A percentile compares a stretch with the other conserved stretches of the same genome.
These are phyloP conservation scores for Chondrus crispus DNA, from an alignment of 23 red algal genomes.

Conservation along the genomic window DNA sequence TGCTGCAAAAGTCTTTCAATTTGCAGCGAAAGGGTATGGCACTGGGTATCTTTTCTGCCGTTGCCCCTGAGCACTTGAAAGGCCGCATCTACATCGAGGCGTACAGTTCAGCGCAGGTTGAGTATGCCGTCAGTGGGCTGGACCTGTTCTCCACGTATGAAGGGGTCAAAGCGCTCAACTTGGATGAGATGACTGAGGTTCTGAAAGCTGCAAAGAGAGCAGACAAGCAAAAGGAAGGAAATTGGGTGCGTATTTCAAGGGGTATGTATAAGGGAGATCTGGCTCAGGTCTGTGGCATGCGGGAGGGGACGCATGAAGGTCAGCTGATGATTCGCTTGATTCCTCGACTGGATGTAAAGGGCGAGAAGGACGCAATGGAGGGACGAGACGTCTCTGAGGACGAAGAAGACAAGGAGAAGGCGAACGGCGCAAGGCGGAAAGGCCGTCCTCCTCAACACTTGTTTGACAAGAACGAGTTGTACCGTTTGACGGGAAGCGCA, in stretches of 20 bases:
- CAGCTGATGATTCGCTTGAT: conserved; percentile 78
- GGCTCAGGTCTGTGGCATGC: conserved; percentile 88
- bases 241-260: conserved; percentile 88
- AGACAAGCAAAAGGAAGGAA: conserved; percentile 59
- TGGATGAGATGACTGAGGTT: conserved; percentile 95
- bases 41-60: conserved; percentile 78
- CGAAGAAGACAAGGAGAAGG: conserved; percentile 55
- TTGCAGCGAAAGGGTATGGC: conserved; percentile 42
- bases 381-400: conserved; percentile 45
- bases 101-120: conserved; percentile 53
- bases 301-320: conserved; percentile 58
- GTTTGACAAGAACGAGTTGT: conserved; percentile 80
- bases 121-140: conserved; percentile 76
- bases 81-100: conserved; percentile 95
- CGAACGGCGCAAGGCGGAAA: conserved; percentile 22
- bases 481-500: conserved; percentile 39
- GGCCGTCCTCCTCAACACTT: conserved; percentile 86
- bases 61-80: conserved; percentile 92
- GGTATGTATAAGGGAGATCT: conserved; percentile 92
- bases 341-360: conserved; percentile 79
- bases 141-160: conserved; percentile 70
- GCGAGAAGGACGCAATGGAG: conserved; percentile 55
- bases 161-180: conserved; percentile 60
- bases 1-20: conserved; percentile 91
- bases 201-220: conserved; percentile 49